Conservation (phyloP, 2,329 filamentous ascomycete genomes). For the Xylaria sp. region DNA sequence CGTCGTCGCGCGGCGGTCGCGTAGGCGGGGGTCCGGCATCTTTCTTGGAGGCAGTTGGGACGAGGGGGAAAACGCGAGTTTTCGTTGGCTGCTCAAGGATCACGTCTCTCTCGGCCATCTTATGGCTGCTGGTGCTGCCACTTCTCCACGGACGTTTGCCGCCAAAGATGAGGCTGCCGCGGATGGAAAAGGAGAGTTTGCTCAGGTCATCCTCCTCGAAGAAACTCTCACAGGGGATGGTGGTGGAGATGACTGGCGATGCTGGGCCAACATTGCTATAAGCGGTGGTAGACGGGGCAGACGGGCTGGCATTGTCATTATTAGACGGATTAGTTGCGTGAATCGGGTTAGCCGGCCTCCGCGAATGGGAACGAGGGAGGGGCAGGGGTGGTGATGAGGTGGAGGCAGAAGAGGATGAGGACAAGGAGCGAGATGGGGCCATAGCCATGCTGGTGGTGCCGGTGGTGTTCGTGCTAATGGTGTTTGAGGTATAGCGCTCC, state of each 20-base stretch:
- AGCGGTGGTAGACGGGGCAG: neutral
- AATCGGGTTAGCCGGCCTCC: constrained; percentile 34
- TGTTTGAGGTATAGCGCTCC: neutral
- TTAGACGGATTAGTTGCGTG: constrained; percentile 20
- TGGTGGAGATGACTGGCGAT: constrained; percentile 62
- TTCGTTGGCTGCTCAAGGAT: constrained; percentile 33
- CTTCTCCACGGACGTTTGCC: constrained; percentile 53
- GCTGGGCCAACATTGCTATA: constrained; percentile 51
- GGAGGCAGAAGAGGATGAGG: neutral
- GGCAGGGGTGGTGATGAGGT: constrained; percentile 34
- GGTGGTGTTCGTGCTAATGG: neutral
- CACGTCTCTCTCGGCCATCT: constrained; percentile 45
- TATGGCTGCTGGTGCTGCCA: constrained; percentile 33
- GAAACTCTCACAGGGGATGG: constrained; percentile 66
- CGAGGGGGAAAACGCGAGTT: constrained; percentile 46
- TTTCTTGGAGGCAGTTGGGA: constrained; percentile 38
- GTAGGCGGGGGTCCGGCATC: constrained; percentile 30
- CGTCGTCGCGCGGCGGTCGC: constrained; percentile 40
- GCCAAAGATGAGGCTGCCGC: constrained; percentile 71
- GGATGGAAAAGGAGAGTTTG: constrained; percentile 68
- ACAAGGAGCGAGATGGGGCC: constrained; percentile 10
- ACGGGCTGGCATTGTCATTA: constrained; percentile 8
- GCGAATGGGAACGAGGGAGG: constrained; percentile 30
- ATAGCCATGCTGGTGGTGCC: neutral
- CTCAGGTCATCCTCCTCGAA: constrained; percentile 68